These are phyloP conservation scores for Geotrichum citri-aurantii DNA, from an alignment of 1,139 yeast genomes.

Conservation along the genomic window DNA sequence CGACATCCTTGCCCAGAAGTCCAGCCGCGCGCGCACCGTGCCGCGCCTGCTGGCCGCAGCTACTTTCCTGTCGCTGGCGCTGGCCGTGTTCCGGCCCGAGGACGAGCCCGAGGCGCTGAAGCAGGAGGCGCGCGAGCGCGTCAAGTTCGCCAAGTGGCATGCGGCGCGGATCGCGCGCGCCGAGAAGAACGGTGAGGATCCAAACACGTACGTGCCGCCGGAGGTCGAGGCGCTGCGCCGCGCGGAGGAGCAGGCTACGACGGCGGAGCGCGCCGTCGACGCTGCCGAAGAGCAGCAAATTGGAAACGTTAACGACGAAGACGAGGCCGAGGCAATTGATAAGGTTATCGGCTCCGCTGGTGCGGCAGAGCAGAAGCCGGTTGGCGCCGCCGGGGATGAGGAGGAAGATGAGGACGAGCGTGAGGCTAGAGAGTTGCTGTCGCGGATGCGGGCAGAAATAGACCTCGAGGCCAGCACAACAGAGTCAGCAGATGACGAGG, in stretches of 20 bases:
- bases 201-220: slow-evolving; percentile 40
- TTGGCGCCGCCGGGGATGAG: background rate
- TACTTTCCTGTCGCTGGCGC: slow-evolving; percentile 43
- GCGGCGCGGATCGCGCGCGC: slow-evolving; percentile 51
- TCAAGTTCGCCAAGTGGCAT: slow-evolving; percentile 54
- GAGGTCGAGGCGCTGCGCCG: slow-evolving; percentile 23
- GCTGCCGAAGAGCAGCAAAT: slow-evolving; percentile 36
- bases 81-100: background rate
- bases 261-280: slow-evolving; percentile 22
- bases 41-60: slow-evolving; percentile 46
- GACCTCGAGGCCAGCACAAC: background rate
- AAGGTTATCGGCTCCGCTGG: slow-evolving; percentile 25
- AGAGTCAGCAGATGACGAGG: slow-evolving; percentile 7
- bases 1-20: slow-evolving; percentile 2
- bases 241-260: slow-evolving; percentile 34
- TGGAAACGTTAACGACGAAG: background rate
- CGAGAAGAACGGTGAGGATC: slow-evolving; percentile 45
- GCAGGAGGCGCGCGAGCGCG: slow-evolving; percentile 37
- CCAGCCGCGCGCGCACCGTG: slow-evolving; percentile 39
- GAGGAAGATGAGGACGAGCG: slow-evolving; percentile 8
- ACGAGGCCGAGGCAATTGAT: no score
- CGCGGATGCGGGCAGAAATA: slow-evolving; percentile 6
- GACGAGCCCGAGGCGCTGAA: slow-evolving; percentile 24
- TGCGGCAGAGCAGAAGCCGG: background rate
- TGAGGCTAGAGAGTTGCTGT: slow-evolving; percentile 7